Base-by-base conservation (phyloP, 148 eudicot species). In the Limonium bicolor region DNA sequence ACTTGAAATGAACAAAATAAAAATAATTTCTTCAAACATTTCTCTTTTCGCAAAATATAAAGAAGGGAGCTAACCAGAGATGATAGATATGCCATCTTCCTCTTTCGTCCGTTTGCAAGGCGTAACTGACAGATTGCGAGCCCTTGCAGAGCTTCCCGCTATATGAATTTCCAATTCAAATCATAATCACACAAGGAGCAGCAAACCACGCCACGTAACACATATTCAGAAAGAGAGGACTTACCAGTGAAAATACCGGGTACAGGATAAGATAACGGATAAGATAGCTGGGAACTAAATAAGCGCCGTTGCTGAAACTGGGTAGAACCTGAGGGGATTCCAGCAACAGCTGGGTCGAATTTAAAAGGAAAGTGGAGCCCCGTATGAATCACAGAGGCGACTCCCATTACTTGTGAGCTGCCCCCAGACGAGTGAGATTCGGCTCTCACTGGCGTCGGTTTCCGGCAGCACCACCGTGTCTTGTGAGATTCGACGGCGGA, bases 71-170 rank as follows among this genome's bases (percentile, higher is more conserved):
- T 36, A 43, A 82, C 86, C 82, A 60, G 78, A 72, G 37, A 50
- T 26, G 26, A 74, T 54, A 37, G 74, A 75, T 25, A 65, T 35
- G 49, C 46, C 78, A 35, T 72, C 78, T 58, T 75, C 80, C 44
- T 75, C 78, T 46, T 72, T 70, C 13, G 67, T 64, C 28, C 58
- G 59, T 54, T 72, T 70, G 1, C 81, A 65, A 39, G 56, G 58
- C 25, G 59, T 56, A 21, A 68, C 22, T 5, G 44, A 48, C 15
- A 67, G 39, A n/a, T 34, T 37, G 44, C 27, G 41, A 40, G 20
- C 35, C 25, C 52, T 54, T 36, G 56, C 34, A 38, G 22, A 36
- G 17, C 46, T 37, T 11, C 54, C 54, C 24, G 20, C 85, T 76
- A 66, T 58, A 31, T 9, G 13, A 56, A n/a, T 27, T 31, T 43